A percentile compares a stretch with the other conserved stretches of the same genome.
These are phyloP conservation scores for Aspergillus carbonarius DNA, from an alignment of 2,329 filamentous ascomycete species.

Conservation along the genomic window DNA sequence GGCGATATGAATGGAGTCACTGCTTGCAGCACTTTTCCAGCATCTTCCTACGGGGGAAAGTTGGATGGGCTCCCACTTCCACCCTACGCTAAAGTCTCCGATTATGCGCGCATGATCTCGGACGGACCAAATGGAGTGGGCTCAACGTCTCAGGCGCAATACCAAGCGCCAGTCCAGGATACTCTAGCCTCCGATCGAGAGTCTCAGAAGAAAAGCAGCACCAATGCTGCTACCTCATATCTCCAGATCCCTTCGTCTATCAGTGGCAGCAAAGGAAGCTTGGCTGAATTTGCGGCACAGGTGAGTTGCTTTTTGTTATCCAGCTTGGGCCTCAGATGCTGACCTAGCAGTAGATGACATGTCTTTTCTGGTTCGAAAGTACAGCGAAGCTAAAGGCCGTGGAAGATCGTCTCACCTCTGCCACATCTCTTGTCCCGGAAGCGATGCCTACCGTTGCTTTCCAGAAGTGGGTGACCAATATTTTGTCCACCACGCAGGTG, in stretches of 20 bases:
- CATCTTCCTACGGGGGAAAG: constrained; percentile 34
- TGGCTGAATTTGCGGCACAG: constrained; percentile 81
- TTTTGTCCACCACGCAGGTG: constrained; percentile 91
- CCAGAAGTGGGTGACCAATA: constrained; percentile 88
- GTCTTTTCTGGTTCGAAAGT: constrained; percentile 96
- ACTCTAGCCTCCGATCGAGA: constrained; percentile 19
- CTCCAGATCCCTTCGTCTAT: constrained; percentile 75
- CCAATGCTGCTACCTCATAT: constrained; percentile 47
- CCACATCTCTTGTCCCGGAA: constrained; percentile 62
- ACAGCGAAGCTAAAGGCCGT: constrained; percentile 75
- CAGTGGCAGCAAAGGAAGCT: constrained; percentile 69
- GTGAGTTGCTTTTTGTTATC: constrained; percentile 44
- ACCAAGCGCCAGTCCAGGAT: constrained; percentile 25
- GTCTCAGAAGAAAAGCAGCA: constrained; percentile 28
- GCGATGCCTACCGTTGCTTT: constrained; percentile 78
- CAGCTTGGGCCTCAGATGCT: constrained; percentile 1
- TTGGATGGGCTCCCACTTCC: constrained; percentile 26
- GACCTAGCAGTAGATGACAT: constrained; percentile 69
- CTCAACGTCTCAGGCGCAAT: constrained; percentile 24
- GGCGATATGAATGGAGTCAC: constrained; percentile 44
- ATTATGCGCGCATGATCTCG: constrained; percentile 22
- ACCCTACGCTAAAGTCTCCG: constrained; percentile 21
- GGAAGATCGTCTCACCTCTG: constrained; percentile 55
- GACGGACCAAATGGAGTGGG: constrained; percentile 24
- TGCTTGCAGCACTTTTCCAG: constrained; percentile 34